These are phyloP conservation scores for Jackrogersella minutella DNA, from an alignment of 495 filamentous ascomycete genomes.

Conservation along the genomic window DNA sequence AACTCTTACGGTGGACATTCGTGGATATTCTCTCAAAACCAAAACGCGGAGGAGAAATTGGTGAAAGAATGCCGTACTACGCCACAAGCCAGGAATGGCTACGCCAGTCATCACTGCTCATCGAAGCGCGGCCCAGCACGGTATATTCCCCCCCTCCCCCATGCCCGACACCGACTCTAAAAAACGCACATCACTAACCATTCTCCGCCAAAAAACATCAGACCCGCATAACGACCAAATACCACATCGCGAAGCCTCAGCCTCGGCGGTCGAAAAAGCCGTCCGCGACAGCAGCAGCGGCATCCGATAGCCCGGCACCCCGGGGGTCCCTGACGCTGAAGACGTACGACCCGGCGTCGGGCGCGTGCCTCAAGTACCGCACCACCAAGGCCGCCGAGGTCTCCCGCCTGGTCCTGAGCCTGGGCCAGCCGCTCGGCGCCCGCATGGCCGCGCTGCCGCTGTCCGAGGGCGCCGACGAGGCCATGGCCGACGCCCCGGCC, in stretches of 20 bases:
- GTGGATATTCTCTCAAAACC: background rate
- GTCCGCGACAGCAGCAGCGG: slow-evolving; percentile 28
- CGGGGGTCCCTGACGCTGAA: slow-evolving; percentile 80
- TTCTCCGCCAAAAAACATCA: slow-evolving; percentile 41
- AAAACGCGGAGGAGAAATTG: background rate
- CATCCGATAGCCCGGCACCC: slow-evolving; percentile 42
- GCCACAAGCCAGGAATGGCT: slow-evolving; percentile 64
- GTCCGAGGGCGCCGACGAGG: slow-evolving; percentile 46
- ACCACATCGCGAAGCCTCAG: slow-evolving; percentile 67
- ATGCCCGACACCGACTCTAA: no score
- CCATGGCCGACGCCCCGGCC: slow-evolving; percentile 49
- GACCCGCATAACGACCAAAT: slow-evolving; percentile 87
- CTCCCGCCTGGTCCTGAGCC: slow-evolving; percentile 73
- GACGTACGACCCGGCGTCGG: slow-evolving; percentile 85
- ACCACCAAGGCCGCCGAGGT: slow-evolving; percentile 94
- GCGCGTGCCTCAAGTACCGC: slow-evolving; percentile 85
- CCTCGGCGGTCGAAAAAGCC: slow-evolving; percentile 40
- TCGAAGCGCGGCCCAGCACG: slow-evolving; percentile 56
- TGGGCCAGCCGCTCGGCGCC: slow-evolving; percentile 69
- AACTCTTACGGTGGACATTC: background rate
- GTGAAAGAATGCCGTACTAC: slow-evolving; percentile 58
- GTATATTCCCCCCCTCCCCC: slow-evolving; percentile 41
- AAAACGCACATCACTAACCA: no score
- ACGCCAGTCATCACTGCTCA: slow-evolving; percentile 56
- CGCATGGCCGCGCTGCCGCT: slow-evolving; percentile 68